Base-by-base conservation (phyloP, 73 alveolate genomes). In the Symbiodinium natans region DNA sequence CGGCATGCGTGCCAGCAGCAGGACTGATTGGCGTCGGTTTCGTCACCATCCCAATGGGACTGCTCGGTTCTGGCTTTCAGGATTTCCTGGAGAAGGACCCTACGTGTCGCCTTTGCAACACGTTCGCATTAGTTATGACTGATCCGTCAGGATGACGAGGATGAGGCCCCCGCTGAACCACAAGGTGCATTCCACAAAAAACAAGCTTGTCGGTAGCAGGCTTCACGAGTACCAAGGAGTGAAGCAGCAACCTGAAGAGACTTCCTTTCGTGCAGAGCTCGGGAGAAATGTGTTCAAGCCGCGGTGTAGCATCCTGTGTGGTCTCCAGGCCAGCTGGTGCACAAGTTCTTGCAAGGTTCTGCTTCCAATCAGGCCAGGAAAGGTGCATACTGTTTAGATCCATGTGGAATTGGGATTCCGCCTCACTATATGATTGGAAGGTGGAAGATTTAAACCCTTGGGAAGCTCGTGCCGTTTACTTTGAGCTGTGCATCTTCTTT, bases 271-370 rank as follows among this genome's bases (percentile, higher is more conserved):
- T 31, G 43, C 19, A 42, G 92, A 42, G 74, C 92, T 83, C 25
- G 63, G 41, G 38, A 31, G 19, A 36, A 48, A 0, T 68, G 21
- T 3, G 82, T 68, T 25, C 31, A 27, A 2, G 8, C 40, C 36
- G 10, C 31, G 82, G 1, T 68, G 27, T 21, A 56, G 31, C n/a
- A 34, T 15, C 52, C n/a, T 0, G 25, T 13, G 6, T 21, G 48
- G 27, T 8, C 33, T 36, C 15, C 40, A 90, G 97, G 97, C 27
- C 97, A 90, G 48, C 89, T 90, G 15, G 97, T 90, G 21, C 38
- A 90, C 97, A 90, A 90, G 88, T 90, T 90, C 77, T n/a, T 90
- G 88, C 97, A 90, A 33, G 97, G 97, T 82, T 90, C 97, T 7
- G 97, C 97, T 43, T 73, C 97, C n/a, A 90, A 90, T 31, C 97